phyloP scores from a whole-genome alignment of 2,329 filamentous ascomycete genomes.

The Talaromyces piceae region DNA sequence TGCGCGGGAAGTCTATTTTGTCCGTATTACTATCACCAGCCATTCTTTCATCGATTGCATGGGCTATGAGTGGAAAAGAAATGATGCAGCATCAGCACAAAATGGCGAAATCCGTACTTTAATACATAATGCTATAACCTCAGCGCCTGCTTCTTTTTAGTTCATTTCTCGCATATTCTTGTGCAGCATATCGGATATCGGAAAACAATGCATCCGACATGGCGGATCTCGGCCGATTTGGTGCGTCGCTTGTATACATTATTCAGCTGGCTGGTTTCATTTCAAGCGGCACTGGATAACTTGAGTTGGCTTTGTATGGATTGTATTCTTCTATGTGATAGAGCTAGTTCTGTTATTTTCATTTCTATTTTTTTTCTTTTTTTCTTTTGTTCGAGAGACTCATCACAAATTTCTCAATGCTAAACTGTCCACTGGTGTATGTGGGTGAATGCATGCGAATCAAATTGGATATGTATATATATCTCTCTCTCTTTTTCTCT shows the following conservation, averaged over 20 bases:
- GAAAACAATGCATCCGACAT: background rate
- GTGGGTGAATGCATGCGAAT: too few species aligned
- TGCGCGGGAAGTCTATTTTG: constrained; percentile 4
- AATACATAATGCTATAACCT: background rate
- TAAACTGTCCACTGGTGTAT: too few species aligned
- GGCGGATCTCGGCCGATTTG: background rate
- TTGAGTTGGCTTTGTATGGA: too few species aligned
- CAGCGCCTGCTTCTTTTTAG: background rate
- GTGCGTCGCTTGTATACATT: background rate
- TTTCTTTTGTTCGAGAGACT: too few species aligned
- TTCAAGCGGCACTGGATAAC: too few species aligned
- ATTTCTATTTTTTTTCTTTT: too few species aligned
- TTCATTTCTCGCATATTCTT: background rate
- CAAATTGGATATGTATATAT: too few species aligned
- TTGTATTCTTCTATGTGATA: too few species aligned
- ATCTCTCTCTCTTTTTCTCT: too few species aligned
- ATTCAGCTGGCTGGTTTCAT: background rate
- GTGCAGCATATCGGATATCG: background rate
- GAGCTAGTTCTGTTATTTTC: background rate
- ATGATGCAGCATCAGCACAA: background rate
- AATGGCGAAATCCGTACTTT: background rate
- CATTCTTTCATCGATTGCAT: background rate
- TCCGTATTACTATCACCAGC: too few species aligned
- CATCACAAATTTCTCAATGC: too few species aligned
- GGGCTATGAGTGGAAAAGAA: background rate